Conservation (phyloP, 306 rosid genomes). For the Vachellia pachyceras region DNA sequence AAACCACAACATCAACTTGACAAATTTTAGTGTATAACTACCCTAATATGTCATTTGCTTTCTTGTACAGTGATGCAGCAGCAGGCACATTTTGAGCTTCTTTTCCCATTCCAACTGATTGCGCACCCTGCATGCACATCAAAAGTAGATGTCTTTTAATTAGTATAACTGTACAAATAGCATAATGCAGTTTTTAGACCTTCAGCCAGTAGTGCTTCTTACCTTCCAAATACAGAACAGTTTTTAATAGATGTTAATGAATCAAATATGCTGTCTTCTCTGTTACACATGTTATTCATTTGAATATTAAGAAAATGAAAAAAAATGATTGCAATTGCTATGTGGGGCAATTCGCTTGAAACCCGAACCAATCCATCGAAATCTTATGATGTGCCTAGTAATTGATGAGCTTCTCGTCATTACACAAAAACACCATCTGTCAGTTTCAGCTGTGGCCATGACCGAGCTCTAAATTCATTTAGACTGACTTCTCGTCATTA, state of each 20-base stretch:
- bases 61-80: conserved; percentile 73
- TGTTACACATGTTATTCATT: neutral
- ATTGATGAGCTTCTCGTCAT: neutral
- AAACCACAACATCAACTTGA: neutral
- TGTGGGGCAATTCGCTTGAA: neutral
- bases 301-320: too few species aligned
- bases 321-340: neutral
- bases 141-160: conserved; percentile 2
- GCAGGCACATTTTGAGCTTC: conserved; percentile 87
- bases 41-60: conserved; percentile 88
- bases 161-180: neutral
- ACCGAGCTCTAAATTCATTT: neutral
- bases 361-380: neutral
- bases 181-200: neutral
- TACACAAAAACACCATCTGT: neutral
- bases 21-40: conserved; percentile 16
- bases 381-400: neutral
- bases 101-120: conserved; percentile 95
- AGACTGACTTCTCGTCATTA: neutral
- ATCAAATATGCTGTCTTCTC: neutral
- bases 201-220: neutral
- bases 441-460: neutral
- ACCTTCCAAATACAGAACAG: neutral
- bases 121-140: conserved; percentile 77
- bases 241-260: neutral